Evolutionary conservation across 116 monocot genomes (phyloP).

Genomic region (Thalassia testudinum): DNA sequence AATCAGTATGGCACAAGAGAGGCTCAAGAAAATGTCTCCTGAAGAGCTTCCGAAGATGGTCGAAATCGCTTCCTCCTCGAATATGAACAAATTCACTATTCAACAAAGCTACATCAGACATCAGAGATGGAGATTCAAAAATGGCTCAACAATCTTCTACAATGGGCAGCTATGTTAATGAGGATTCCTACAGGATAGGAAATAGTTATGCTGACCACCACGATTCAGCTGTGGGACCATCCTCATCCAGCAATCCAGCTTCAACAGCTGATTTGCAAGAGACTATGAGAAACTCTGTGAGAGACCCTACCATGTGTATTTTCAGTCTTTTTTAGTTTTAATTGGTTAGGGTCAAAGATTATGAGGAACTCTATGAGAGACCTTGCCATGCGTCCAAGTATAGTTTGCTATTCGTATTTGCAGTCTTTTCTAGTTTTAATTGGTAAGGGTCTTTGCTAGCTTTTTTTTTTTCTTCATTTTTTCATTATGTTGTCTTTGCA

Average conservation of each 20-base stretch:
- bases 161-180: no score
- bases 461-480: neutral
- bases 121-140: neutral
- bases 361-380: slow-evolving; percentile 79
- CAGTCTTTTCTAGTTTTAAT: neutral
- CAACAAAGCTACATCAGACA: slow-evolving; percentile 1
- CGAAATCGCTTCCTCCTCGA: slow-evolving; percentile 48
- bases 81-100: slow-evolving; percentile 13
- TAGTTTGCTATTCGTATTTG: no score
- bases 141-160: neutral
- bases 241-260: slow-evolving; percentile 23
- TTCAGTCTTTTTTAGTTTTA: slow-evolving; percentile 30
- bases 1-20: slow-evolving; percentile 77
- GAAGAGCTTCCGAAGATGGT: slow-evolving; percentile 71
- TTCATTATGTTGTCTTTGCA: slow-evolving; percentile 10
- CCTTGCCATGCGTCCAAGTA: slow-evolving; percentile 89
- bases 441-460: neutral
- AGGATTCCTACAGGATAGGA: neutral
- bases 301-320: slow-evolving; percentile 85
- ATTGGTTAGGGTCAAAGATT: no score
- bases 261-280: slow-evolving; percentile 63
- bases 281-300: slow-evolving; percentile 61
- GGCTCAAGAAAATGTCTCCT: slow-evolving; percentile 58
- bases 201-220: neutral
- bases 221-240: slow-evolving; percentile 11